These are phyloP conservation scores for Penicillium sp. DNA, from an alignment of 2,329 filamentous ascomycete species.

Conservation along the genomic window DNA sequence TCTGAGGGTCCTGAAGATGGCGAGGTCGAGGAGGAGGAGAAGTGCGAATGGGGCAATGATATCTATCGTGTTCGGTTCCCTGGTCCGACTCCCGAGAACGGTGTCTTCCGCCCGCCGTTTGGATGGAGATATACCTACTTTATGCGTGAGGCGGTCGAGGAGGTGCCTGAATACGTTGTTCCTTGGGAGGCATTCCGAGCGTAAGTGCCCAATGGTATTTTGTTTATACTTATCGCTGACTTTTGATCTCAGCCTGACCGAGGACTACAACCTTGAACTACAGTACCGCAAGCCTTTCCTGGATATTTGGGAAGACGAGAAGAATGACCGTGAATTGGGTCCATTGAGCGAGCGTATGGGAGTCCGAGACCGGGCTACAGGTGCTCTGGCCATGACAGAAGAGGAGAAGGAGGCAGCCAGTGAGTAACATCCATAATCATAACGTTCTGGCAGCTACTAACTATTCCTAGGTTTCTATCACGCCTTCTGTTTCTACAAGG, in stretches of 20 bases:
- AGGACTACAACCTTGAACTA: slow-evolving; percentile 94
- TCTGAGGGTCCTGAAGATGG: slow-evolving; percentile 43
- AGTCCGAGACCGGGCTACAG: slow-evolving; percentile 71
- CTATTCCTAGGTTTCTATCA: slow-evolving; percentile 68
- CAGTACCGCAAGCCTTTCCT: slow-evolving; percentile 90
- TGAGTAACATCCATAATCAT: slow-evolving; percentile 28
- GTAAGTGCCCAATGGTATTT: slow-evolving; percentile 27
- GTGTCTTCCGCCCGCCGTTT: slow-evolving; percentile 89
- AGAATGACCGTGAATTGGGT: slow-evolving; percentile 77
- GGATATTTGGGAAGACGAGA: slow-evolving; percentile 90
- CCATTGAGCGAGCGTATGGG: slow-evolving; percentile 94
- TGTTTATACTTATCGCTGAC: slow-evolving; percentile 7
- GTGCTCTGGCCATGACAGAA: slow-evolving; percentile 68
- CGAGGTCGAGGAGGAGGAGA: slow-evolving; percentile 62
- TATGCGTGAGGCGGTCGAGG: slow-evolving; percentile 92
- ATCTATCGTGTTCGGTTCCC: slow-evolving; percentile 92
- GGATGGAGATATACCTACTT: slow-evolving; percentile 99
- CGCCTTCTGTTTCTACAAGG: slow-evolving; percentile 96
- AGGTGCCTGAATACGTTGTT: slow-evolving; percentile 95
- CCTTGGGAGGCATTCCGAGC: slow-evolving; percentile 98
- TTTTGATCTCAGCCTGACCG: slow-evolving; percentile 61
- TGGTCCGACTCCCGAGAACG: slow-evolving; percentile 77
- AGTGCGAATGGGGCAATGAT: slow-evolving; percentile 83
- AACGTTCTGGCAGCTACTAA: slow-evolving; percentile 13
- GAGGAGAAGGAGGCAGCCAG: slow-evolving; percentile 91